Percentiles rank a stretch among this genome's conserved stretches.
Evolutionary conservation across 164 flowering plant species (phyloP).

Genomic region (Buxus sempervirens): DNA sequence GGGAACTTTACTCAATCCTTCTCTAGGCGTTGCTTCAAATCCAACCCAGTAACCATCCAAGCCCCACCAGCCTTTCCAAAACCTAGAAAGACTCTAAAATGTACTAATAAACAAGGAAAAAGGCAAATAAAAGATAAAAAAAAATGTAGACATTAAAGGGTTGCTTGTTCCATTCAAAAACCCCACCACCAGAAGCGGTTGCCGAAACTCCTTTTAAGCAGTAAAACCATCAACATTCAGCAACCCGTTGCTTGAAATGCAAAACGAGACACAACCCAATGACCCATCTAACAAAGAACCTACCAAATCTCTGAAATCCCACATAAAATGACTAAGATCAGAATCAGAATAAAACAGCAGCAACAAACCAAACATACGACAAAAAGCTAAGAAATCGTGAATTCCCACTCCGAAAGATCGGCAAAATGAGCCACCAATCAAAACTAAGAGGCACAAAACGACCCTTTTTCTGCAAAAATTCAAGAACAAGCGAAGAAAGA

Average conservation of each 20-base stretch:
- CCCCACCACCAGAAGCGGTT: conserved; percentile 17
- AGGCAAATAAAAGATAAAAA: background rate
- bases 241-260: conserved; percentile 17
- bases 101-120: background rate
- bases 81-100: conserved; percentile 3
- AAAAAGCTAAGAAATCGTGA: conserved; percentile 4
- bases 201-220: conserved; percentile 10
- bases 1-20: conserved; percentile 26
- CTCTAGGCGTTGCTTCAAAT: conserved; percentile 47
- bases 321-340: background rate
- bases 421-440: conserved; percentile 11
- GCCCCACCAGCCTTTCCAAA: conserved; percentile 25
- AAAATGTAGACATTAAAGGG: background rate
- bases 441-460: conserved; percentile 10
- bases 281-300: conserved; percentile 17
- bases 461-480: conserved; percentile 5
- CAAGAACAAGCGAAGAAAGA: background rate
- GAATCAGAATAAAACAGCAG: conserved; percentile 21
- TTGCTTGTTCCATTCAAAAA: conserved; percentile 3
- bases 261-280: conserved; percentile 25
- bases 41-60: conserved; percentile 33
- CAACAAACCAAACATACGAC: background rate
- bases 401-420: conserved; percentile 16
- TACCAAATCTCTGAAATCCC: conserved; percentile 18
- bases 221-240: conserved; percentile 14